Base-by-base conservation (phyloP, 495 filamentous ascomycete species). In the Neohortaea acidophila region DNA sequence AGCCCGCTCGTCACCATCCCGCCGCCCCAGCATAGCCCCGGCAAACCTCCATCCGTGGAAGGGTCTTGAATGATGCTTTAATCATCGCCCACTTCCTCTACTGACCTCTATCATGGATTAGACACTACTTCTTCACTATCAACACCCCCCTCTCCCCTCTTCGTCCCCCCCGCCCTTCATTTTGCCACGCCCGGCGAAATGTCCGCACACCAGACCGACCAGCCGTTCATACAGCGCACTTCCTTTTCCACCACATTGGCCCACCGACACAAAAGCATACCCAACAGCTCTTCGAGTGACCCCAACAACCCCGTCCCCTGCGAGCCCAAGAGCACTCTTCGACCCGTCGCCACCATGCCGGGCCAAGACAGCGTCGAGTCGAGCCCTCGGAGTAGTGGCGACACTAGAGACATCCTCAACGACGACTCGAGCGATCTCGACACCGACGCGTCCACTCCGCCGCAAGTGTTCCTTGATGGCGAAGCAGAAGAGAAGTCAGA, bases 381-480 rank as follows among this genome's bases (percentile, higher is more conserved):
- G 7, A 44, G 21, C 32, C 64, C 43, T 45, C 59, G 47, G 50
- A 55, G 54, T 47, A 60, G 57, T 55, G 67, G 57, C 50, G 63
- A 56, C 54, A 63, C 53, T 23, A 47, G 51, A 32, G 49, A 54
- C 14, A 1, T 7, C 9, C 62, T 59, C 27, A 61, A 60, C 39
- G 64, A 63, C 29, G 55, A 57, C 21, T 58, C 57, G 33, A 57
- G 59, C 36, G 58, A 65, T 24, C 64, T 67, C 19, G 62, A 65
- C n/a, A 49, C 64, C 13, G 64, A 70, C 1, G 23, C 24, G 3
- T 54, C 61, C 19, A 76, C 72, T 3, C 68, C 73, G 9, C 53
- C 54, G 14, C 69, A 64, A 30, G 74, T 75, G 14, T 48, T 55
- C 2, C 61, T 66, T 29, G 69, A 71, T 11, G n/a, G n/a, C n/a